A percentile compares a stretch with the other conserved stretches of the same genome.
These are phyloP conservation scores for Tetrahymena elliotti DNA, from an alignment of 73 alveolate species.

Conservation along the genomic window DNA sequence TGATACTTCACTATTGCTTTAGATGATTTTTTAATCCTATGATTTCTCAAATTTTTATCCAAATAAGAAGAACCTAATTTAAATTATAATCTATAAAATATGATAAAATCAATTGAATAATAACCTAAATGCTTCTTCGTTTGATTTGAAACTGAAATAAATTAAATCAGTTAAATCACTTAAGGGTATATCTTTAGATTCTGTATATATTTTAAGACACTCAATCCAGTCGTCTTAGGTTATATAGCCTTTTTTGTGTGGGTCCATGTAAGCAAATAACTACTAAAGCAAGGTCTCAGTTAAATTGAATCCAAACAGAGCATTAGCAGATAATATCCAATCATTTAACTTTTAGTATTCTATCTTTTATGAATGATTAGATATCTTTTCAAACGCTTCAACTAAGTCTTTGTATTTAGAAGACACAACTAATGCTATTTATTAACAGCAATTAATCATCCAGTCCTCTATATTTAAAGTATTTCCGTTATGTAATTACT, in stretches of 20 bases:
- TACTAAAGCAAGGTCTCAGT: slow-evolving; percentile 25
- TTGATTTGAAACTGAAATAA: not conserved
- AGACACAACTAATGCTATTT: slow-evolving; percentile 50
- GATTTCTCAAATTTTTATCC: not conserved
- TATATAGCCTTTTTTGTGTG: slow-evolving; percentile 58
- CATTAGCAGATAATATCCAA: slow-evolving; percentile 31
- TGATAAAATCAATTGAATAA: not conserved
- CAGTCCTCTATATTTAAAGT: slow-evolving; percentile 44
- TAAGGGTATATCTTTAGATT: not conserved
- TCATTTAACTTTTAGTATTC: slow-evolving; percentile 32
- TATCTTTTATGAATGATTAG: slow-evolving; percentile 31
- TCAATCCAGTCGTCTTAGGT: slow-evolving; percentile 48
- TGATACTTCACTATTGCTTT: not conserved
- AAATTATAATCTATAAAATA: not conserved
- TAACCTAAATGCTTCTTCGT: not conserved
- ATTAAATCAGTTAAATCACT: not conserved
- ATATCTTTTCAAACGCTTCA: slow-evolving; percentile 41
- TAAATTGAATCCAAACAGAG: slow-evolving; percentile 47
- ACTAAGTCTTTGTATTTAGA: slow-evolving; percentile 24
- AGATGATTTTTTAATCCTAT: not conserved
- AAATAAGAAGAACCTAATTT: not conserved
- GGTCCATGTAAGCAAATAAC: slow-evolving; percentile 53
- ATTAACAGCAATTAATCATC: slow-evolving; percentile 49
- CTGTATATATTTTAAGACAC: not conserved
- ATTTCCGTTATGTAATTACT: not conserved